phyloP scores from a whole-genome alignment of 106 monocot genomes.

The Amphibolis antarctica region DNA sequence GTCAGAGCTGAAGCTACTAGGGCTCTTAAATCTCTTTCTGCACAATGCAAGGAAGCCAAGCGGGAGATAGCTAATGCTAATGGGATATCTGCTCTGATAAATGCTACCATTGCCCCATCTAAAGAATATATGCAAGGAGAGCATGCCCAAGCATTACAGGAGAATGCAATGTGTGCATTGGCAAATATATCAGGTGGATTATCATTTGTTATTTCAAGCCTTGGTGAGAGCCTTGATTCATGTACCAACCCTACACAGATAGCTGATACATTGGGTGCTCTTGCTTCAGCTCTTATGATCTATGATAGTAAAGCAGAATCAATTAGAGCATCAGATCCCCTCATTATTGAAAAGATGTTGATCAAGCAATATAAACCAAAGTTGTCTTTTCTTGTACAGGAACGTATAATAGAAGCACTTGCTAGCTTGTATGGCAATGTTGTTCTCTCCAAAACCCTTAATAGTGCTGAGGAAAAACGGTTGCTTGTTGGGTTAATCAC shows the following conservation, averaged over 20 bases:
- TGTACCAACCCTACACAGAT: constrained; percentile 64
- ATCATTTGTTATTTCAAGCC: constrained; percentile 91
- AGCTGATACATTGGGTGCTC: constrained; percentile 91
- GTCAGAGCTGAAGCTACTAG: constrained; percentile 95
- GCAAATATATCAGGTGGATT: constrained; percentile 98
- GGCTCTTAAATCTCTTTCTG: constrained; percentile 83
- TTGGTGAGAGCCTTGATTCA: constrained; percentile 89
- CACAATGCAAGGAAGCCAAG: constrained; percentile 93
- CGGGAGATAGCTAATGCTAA: constrained; percentile 77
- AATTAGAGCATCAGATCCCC: constrained; percentile 55
- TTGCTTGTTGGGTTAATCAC: constrained; percentile 90
- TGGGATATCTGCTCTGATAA: constrained; percentile 92
- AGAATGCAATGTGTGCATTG: constrained; percentile 96
- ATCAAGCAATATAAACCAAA: constrained; percentile 42
- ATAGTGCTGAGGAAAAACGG: constrained; percentile 73
- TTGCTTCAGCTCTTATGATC: constrained; percentile 97
- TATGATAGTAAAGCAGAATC: constrained; percentile 90
- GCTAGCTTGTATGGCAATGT: constrained; percentile 90
- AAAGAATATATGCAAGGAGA: constrained; percentile 99
- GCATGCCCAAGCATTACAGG: constrained; percentile 90
- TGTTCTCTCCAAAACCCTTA: constrained; percentile 51
- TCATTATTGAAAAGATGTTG: background rate
- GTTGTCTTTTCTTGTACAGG: constrained; percentile 73
- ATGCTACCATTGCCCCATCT: constrained; percentile 98
- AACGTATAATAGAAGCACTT: constrained; percentile 87